Base-by-base conservation (phyloP, 2,329 filamentous ascomycete genomes). In the Aspergillus ruber region DNA sequence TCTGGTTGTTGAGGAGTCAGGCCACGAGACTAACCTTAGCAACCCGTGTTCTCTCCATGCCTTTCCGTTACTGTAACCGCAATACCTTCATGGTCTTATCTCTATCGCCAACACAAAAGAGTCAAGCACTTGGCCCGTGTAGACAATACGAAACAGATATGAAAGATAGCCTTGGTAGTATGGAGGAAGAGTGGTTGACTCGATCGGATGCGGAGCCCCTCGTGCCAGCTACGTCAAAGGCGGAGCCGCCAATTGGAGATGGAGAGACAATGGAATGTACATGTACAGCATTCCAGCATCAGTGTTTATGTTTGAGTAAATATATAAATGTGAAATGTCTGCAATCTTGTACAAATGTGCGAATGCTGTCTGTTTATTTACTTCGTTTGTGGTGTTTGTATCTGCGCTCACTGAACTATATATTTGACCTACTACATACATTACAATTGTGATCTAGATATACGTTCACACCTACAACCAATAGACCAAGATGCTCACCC, bases 1-100 rank as follows among this genome's bases (percentile, higher is more conserved):
- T n/a, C 10, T 8, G 21, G 25, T 42, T 29, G 29, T 50, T 17
- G 13, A 3, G 17, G 3, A 6, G 15, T 21, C 4, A 10, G 21
- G 15, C 18, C 12, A 44, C 49, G 58, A 29, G 48, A 72, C 42
- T 17, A 3, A 35, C 69, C 68, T 71, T 72, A 54, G 69, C 68
- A 46, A 72, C 58, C 53, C 68, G 68, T 66, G 69, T 72, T 65
- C 59, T 69, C 58, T 72, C 69, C 69, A 72, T 72, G 57, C 60
- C 64, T 60, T 59, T 53, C 55, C 50, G 56, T 67, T 57, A 62
- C 57, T 62, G 50, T 50, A 53, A 54, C 56, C 57, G 59, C 57
- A 58, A 56, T 49, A 59, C 50, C 56, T 66, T 67, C 66, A 67
- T 68, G 50, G 48, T 50, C 51, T 46, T 42, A 15, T 39, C 33